Conservation (phyloP, 2,329 filamentous ascomycete species). For the Whalleya microplaca region DNA sequence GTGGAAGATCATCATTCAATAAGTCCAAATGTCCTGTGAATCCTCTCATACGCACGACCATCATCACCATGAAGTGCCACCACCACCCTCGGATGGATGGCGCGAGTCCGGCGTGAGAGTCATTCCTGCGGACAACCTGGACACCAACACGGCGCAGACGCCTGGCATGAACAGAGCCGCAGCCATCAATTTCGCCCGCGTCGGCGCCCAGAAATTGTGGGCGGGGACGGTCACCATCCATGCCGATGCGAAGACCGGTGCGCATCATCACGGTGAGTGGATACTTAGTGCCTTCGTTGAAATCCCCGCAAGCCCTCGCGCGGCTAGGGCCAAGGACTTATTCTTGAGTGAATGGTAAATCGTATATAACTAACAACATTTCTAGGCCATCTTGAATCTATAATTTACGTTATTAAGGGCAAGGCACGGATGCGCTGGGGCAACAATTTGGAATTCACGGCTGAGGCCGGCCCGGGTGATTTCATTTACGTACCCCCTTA, state of each 20-base stretch:
- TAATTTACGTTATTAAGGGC: constrained; percentile 50
- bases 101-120: constrained; percentile 44
- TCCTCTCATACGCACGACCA: constrained; percentile 1
- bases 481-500: constrained; percentile 51
- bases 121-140: constrained; percentile 44
- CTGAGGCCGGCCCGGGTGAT: constrained; percentile 49
- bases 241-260: constrained; percentile 48
- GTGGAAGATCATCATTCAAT: not conserved
- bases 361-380: not conserved
- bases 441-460: constrained; percentile 47
- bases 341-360: no score
- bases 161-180: constrained; percentile 48
- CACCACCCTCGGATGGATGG: constrained; percentile 36
- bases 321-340: no score
- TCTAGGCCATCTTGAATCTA: constrained; percentile 43
- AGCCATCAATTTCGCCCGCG: constrained; percentile 48
- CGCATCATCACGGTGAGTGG: constrained; percentile 44
- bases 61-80: not conserved
- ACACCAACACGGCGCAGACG: constrained; percentile 46
- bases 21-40: constrained; percentile 1
- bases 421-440: constrained; percentile 50
- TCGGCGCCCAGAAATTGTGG: constrained; percentile 49
- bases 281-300: no score
- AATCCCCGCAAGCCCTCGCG: no score
- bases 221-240: constrained; percentile 49